phyloP scores from a whole-genome alignment of 148 eudicot genomes.

The Diospyros lotus region DNA sequence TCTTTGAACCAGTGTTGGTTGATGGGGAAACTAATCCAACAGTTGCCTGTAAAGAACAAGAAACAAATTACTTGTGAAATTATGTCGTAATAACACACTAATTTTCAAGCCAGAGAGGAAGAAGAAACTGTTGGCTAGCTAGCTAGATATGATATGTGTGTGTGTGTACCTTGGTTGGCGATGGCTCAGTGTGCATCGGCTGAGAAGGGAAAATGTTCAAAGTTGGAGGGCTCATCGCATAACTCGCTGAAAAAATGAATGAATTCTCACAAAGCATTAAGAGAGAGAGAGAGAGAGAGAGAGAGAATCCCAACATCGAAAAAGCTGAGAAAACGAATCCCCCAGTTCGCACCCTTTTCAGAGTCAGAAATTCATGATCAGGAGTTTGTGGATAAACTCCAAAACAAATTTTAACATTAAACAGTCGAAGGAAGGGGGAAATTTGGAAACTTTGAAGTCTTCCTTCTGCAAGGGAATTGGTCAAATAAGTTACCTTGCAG shows the following conservation, averaged over 20 bases:
- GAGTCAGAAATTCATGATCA: slow-evolving; percentile 19
- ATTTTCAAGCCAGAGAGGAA: not conserved
- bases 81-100: not conserved
- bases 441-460: slow-evolving; percentile 12
- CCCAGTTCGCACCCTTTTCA: slow-evolving; percentile 14
- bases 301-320: slow-evolving; percentile 35
- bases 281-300: slow-evolving; percentile 38
- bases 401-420: slow-evolving; percentile 14
- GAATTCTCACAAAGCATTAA: slow-evolving; percentile 1
- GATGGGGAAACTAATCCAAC: slow-evolving; percentile 14
- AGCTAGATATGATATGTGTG: not conserved
- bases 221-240: slow-evolving; percentile 86
- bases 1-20: slow-evolving; percentile 31
- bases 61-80: no score
- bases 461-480: slow-evolving; percentile 19
- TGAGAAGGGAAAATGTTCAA: slow-evolving; percentile 95
- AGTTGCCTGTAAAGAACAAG: slow-evolving; percentile 36
- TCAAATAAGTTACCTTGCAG: slow-evolving; percentile 29
- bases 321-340: slow-evolving; percentile 5
- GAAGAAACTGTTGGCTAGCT: slow-evolving; percentile 1
- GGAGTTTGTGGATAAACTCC: slow-evolving; percentile 20
- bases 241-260: slow-evolving; percentile 38
- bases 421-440: no score
- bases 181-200: slow-evolving; percentile 89
- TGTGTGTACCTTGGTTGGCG: slow-evolving; percentile 47